Conservation (phyloP, 1,284 basidiomycete species). For the Stereum hirsutum region DNA sequence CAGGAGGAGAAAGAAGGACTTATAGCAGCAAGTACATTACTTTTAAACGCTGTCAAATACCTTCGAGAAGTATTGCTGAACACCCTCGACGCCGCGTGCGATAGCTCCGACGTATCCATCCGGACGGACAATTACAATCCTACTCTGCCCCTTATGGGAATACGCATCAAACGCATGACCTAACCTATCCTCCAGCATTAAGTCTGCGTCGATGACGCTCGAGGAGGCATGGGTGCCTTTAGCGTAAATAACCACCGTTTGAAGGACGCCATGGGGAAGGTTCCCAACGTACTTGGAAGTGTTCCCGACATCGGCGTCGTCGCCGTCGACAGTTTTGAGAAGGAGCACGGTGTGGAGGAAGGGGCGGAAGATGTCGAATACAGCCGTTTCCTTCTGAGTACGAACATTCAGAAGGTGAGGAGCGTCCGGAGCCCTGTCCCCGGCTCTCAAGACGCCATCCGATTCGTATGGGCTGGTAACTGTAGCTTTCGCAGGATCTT, state of each 20-base stretch:
- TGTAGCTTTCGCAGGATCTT: neutral
- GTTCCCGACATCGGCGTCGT: neutral
- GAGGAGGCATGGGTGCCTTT: too few relatives aligned
- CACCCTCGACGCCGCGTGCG: neutral
- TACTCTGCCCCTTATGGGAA: neutral
- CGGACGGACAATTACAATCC: neutral
- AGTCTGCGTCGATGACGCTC: neutral
- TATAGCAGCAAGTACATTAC: too few relatives aligned
- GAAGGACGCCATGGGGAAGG: neutral
- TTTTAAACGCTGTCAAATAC: too few relatives aligned
- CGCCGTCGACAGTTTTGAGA: neutral
- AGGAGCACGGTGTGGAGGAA: neutral
- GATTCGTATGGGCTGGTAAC: neutral
- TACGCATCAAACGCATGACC: neutral
- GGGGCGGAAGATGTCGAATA: neutral
- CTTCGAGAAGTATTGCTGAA: neutral
- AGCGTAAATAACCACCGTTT: neutral
- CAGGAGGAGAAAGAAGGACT: too few relatives aligned
- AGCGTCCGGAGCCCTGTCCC: neutral
- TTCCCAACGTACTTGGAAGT: neutral
- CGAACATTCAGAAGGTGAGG: neutral
- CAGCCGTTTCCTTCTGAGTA: neutral
- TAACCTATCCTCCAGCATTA: neutral
- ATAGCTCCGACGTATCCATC: neutral
- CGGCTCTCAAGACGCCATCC: neutral